Evolutionary conservation across 257 asterid species (phyloP).

Genomic region (Solanum piurae): DNA sequence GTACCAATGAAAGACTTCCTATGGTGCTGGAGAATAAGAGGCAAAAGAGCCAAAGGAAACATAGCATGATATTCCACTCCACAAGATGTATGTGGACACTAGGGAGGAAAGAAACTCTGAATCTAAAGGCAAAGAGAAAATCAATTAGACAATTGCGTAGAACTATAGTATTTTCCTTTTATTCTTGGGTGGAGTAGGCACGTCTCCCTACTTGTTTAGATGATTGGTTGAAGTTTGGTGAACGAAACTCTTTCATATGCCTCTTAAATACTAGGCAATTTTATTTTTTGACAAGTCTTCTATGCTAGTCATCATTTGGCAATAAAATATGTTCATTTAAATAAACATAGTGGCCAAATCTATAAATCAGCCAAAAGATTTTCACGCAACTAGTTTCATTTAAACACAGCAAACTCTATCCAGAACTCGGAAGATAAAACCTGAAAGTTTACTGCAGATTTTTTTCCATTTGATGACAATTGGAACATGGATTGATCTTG

Average conservation of each 20-base stretch:
- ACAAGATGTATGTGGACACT: not conserved
- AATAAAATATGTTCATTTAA: not conserved
- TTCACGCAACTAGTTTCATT: not conserved
- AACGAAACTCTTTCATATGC: not conserved
- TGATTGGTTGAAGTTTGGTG: not conserved
- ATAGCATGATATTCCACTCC: not conserved
- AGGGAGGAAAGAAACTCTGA: not conserved
- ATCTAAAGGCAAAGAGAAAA: not conserved
- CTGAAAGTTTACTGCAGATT: not conserved
- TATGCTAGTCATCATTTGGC: not conserved
- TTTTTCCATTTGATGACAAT: not conserved
- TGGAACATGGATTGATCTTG: not conserved
- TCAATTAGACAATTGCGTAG: not conserved
- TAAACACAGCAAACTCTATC: not conserved
- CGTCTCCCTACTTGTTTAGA: not conserved
- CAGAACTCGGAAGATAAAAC: not conserved
- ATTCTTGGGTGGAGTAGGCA: not conserved
- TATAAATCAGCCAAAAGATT: not conserved
- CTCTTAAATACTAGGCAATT: not conserved
- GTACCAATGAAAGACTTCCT: not conserved
- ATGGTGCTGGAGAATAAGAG: not conserved
- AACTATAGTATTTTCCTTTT: not conserved
- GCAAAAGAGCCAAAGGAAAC: not conserved
- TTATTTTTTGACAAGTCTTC: not conserved
- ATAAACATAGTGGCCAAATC: not conserved